Percentiles rank a stretch among this genome's conserved stretches.
phyloP scores from a whole-genome alignment of 129 eudicot species.

The Mikania micrantha region DNA sequence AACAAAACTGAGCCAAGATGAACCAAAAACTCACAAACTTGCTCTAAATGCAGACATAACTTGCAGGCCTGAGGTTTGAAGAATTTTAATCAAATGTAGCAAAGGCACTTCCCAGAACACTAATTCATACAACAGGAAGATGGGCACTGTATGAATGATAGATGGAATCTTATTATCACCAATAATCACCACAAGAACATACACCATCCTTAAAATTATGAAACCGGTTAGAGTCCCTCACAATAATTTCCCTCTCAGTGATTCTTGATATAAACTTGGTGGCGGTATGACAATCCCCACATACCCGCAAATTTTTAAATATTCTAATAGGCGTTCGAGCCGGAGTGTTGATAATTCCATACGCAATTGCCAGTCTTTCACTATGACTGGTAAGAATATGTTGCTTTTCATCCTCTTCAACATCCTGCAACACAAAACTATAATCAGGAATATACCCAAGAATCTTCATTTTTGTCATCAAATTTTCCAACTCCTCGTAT shows the following conservation, averaged over 20 bases:
- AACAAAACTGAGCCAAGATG: neutral
- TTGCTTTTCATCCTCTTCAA: conserved; percentile 90
- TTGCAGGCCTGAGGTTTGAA: neutral
- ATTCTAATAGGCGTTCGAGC: conserved; percentile 51
- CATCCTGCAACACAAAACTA: conserved; percentile 87
- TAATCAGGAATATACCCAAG: conserved; percentile 79
- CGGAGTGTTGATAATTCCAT: conserved; percentile 64
- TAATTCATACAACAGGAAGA: neutral
- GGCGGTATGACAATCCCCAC: conserved; percentile 86
- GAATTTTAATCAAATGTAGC: neutral
- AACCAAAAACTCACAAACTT: neutral
- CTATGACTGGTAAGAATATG: conserved; percentile 70
- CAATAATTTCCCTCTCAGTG: conserved; percentile 75
- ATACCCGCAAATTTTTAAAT: conserved; percentile 77
- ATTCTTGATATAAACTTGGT: conserved; percentile 64
- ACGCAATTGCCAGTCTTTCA: conserved; percentile 84
- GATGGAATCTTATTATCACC: conserved; percentile 31
- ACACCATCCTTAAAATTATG: conserved; percentile 84
- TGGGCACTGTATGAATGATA: neutral
- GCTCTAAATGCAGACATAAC: neutral
- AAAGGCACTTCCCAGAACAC: neutral
- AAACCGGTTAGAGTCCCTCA: conserved; percentile 83
- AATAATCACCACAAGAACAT: conserved; percentile 87
- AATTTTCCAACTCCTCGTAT: conserved; percentile 41
- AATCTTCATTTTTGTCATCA: conserved; percentile 47